Evolutionary conservation across 192 early-diverging fungal species (phyloP).

Genomic region (Coemansia sp.): DNA sequence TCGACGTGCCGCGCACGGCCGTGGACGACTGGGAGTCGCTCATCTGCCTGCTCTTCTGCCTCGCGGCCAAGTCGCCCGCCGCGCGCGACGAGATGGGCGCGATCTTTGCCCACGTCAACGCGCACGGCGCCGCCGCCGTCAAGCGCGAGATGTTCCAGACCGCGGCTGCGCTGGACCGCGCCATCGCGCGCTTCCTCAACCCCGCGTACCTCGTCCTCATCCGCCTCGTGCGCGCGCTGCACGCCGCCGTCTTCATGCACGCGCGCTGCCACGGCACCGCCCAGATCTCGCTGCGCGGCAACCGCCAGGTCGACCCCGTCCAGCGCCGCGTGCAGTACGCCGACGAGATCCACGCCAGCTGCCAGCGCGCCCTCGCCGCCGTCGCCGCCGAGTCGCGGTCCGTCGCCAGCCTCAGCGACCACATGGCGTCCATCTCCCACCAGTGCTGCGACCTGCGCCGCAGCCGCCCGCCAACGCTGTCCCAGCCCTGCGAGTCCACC

Average conservation of each 20-base stretch:
- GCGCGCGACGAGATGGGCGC: conserved; percentile 29
- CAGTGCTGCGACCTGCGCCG: conserved; percentile 14
- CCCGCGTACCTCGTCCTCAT: conserved; percentile 17
- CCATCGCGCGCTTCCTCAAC: conserved; percentile 24
- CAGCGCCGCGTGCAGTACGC: conserved; percentile 41
- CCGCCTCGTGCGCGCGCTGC: conserved; percentile 28
- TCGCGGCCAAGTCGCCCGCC: conserved; percentile 18
- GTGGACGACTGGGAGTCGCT: conserved; percentile 50
- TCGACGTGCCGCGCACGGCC: conserved; percentile 39
- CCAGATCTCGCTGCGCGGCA: conserved; percentile 30
- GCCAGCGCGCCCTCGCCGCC: conserved; percentile 11
- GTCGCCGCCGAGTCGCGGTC: conserved; percentile 9
- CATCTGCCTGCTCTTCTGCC: conserved; percentile 37
- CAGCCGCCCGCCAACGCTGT: neutral
- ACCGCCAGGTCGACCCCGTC: conserved; percentile 37
- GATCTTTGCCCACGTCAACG: conserved; percentile 14
- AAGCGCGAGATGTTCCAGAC: conserved; percentile 36
- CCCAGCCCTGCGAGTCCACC: conserved; percentile 9
- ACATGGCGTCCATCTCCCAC: conserved; percentile 27
- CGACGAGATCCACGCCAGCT: conserved; percentile 32
- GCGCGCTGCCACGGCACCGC: conserved; percentile 38
- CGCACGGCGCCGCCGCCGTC: conserved; percentile 24
- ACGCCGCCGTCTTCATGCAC: conserved; percentile 28
- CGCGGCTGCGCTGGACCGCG: conserved; percentile 14
- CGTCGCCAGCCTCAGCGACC: conserved; percentile 12